Evolutionary conservation across 192 early-diverging fungal genomes (phyloP), one percentile per base, ranked within the genome.

Genomic region (Entomortierella beljakovae): DNA sequence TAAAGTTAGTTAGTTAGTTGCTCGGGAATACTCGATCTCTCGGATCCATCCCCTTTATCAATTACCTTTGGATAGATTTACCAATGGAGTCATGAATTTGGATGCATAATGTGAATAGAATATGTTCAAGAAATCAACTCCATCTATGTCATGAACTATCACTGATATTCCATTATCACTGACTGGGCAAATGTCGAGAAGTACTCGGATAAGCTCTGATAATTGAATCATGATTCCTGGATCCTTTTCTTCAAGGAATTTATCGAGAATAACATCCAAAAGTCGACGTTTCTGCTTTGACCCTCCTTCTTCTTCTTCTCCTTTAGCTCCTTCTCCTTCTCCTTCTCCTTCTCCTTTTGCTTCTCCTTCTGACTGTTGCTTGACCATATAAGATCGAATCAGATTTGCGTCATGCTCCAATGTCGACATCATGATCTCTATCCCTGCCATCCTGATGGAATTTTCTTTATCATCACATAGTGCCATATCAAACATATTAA

Each of bases 401-500:
- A 93, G 76, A 31, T 84, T 80, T 22, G 94, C 82, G 56, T 97
- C 92, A 59, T 93, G 89, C 29, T 97, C 95, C 40, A 96, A 64
- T 9, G 96, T 81, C 9, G 88, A 81, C 16, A 87, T 63, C 51
- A 96, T 76, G 34, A 97, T 89, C 16, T 94, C 90, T 6, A 87
- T 76, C 26, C 87, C 88, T 25, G 90, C 88, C n/a, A 82, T 82
- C 57, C 88, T 88, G 22, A 95, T 74, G 11, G 66, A 43, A 29
- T 49, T 43, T 61, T 93, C 87, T n/a, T n/a, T n/a, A 10, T 70
- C 61, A 40, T 90, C 81, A 10, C 67, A 81, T 37, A 97, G 71
- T 3, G 90, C 88, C 66, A 88, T 86, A 46, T 93, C 89, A 50
- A 98, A 85, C 15, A 95, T 70, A 54, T 82, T 76, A 66, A 97